Conservation (phyloP, 768 basidiomycete genomes). For the Phaeotremella fagi region DNA sequence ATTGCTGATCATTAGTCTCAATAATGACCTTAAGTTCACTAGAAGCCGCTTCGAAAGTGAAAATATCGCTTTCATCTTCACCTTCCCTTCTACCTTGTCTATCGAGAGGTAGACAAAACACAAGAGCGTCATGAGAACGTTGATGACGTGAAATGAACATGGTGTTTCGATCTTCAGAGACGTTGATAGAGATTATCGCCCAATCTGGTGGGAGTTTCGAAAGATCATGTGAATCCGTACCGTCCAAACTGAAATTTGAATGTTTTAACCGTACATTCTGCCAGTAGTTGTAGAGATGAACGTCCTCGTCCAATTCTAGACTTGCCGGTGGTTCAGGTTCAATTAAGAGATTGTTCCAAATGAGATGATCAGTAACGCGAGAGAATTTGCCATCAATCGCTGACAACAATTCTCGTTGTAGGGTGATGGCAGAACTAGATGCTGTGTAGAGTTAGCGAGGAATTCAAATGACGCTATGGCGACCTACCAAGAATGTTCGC, state of each 20-base stretch:
- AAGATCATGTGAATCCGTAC: slow-evolving; percentile 49
- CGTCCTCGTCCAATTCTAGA: not conserved
- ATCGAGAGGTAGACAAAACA: slow-evolving; percentile 80
- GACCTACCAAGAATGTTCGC: slow-evolving; percentile 58
- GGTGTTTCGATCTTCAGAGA: slow-evolving; percentile 75
- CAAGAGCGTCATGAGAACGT: slow-evolving; percentile 59
- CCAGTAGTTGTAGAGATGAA: slow-evolving; percentile 20
- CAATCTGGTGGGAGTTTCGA: slow-evolving; percentile 66
- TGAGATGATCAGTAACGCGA: slow-evolving; percentile 58
- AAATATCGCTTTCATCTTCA: slow-evolving; percentile 60
- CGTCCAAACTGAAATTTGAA: not conserved
- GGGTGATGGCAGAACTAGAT: slow-evolving; percentile 66
- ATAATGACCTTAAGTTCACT: slow-evolving; percentile 75
- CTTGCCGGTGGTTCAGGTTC: slow-evolving; percentile 7
- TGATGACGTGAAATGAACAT: slow-evolving; percentile 79
- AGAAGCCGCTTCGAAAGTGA: slow-evolving; percentile 70
- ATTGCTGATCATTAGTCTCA: slow-evolving; percentile 67
- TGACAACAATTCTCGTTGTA: slow-evolving; percentile 81
- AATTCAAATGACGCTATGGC: slow-evolving; percentile 5
- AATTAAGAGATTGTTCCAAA: slow-evolving; percentile 63
- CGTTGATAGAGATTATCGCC: slow-evolving; percentile 75
- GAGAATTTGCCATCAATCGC: slow-evolving; percentile 68
- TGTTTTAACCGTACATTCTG: slow-evolving; percentile 14
- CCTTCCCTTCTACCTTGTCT: slow-evolving; percentile 70
- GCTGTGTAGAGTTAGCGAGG: slow-evolving; percentile 53